Evolutionary conservation across 257 asterid species (phyloP).

Genomic region (Ballota nigra): DNA sequence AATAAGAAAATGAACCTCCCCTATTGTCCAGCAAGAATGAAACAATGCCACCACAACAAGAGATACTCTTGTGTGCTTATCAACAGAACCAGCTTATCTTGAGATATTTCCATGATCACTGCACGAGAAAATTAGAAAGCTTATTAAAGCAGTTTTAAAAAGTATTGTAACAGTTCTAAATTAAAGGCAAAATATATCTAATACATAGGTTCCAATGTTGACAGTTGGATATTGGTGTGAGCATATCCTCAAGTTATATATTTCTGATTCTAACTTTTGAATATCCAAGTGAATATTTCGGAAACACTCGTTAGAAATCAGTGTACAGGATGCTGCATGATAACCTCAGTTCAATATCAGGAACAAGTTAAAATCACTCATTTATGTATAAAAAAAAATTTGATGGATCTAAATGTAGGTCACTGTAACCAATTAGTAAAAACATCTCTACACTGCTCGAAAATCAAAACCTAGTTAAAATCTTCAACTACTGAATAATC

Average conservation of each 20-base stretch:
- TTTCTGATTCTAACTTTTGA: neutral
- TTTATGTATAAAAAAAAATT: neutral
- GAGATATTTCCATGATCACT: conserved; percentile 1
- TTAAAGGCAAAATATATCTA: neutral
- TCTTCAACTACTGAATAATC: conserved; percentile 19
- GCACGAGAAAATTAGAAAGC: conserved; percentile 17
- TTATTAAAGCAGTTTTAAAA: neutral
- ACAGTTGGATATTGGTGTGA: neutral
- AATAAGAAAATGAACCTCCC: neutral
- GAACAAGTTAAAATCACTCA: neutral
- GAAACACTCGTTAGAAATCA: neutral
- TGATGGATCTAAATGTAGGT: neutral
- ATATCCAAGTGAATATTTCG: neutral
- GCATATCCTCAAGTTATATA: conserved; percentile 1
- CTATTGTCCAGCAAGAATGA: neutral
- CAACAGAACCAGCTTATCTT: conserved; percentile 10
- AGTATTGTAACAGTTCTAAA: neutral
- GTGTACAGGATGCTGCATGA: too few species aligned
- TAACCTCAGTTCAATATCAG: neutral
- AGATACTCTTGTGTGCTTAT: neutral
- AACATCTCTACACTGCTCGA: neutral
- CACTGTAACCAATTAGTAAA: neutral
- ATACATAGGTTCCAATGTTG: neutral
- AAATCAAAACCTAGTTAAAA: conserved; percentile 2
- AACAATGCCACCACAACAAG: conserved; percentile 17